A percentile compares a stretch with the other conserved stretches of the same genome.
phyloP scores from a whole-genome alignment of 192 early-diverging fungal genomes.

The Podila minutissima region DNA sequence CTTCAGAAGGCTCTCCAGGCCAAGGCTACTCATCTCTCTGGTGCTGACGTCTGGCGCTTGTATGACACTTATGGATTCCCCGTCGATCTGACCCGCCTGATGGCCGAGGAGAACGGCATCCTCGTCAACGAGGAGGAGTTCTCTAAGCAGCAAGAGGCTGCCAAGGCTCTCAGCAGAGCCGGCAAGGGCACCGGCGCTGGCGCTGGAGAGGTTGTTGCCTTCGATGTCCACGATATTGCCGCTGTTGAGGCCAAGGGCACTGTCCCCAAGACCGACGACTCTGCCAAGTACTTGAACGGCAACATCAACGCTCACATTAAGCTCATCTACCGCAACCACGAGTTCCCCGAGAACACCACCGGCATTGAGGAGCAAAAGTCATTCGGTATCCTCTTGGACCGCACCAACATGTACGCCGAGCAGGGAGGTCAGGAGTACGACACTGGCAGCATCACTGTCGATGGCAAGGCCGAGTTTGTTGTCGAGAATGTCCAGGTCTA shows the following conservation, averaged over 20 bases:
- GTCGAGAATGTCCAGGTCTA: conserved; percentile 94
- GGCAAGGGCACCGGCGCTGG: conserved; percentile 60
- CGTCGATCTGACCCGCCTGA: conserved; percentile 94
- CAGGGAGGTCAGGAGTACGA: conserved; percentile 97
- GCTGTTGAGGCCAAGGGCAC: conserved; percentile 77
- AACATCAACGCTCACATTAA: conserved; percentile 81
- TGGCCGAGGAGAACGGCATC: conserved; percentile 97
- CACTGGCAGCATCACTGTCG: conserved; percentile 86
- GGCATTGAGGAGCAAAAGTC: conserved; percentile 62
- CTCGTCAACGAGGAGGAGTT: conserved; percentile 88
- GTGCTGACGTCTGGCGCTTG: conserved; percentile 95
- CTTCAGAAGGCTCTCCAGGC: conserved; percentile 73
- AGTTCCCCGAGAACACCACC: conserved; percentile 58
- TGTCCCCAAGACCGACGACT: conserved; percentile 87
- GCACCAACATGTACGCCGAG: conserved; percentile 98
- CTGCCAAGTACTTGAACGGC: conserved; percentile 81
- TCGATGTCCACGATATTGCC: conserved; percentile 94
- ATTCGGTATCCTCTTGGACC: conserved; percentile 92
- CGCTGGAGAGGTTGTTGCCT: conserved; percentile 69
- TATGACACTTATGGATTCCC: conserved; percentile 99
- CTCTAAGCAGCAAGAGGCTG: conserved; percentile 75
- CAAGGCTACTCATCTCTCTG: conserved; percentile 71
- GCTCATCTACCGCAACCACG: conserved; percentile 75
- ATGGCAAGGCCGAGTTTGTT: conserved; percentile 86
- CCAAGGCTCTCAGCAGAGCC: conserved; percentile 78